Evolutionary conservation across 2,329 filamentous ascomycete genomes (phyloP).

Genomic region (Fusarium albosuccineum): DNA sequence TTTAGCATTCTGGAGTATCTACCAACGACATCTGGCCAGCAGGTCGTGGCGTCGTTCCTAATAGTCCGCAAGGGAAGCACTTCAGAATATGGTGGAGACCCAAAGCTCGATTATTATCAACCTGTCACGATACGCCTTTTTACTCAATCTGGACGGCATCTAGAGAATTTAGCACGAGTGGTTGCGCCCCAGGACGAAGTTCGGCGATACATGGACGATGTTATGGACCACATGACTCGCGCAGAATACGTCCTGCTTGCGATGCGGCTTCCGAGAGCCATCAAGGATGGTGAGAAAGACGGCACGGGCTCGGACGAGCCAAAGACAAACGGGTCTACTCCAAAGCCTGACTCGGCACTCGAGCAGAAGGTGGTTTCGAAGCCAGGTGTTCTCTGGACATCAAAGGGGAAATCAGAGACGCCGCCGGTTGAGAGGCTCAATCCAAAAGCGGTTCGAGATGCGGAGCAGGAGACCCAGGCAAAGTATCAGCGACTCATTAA

Average conservation of each 20-base stretch:
- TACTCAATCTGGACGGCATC: constrained; percentile 65
- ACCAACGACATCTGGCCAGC: constrained; percentile 62
- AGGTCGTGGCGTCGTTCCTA: constrained; percentile 81
- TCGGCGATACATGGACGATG: constrained; percentile 75
- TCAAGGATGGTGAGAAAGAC: constrained; percentile 50
- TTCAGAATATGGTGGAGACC: constrained; percentile 74
- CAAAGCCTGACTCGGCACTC: constrained; percentile 46
- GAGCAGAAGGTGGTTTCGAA: constrained; percentile 42
- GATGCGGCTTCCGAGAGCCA: constrained; percentile 70
- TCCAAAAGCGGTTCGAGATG: constrained; percentile 47
- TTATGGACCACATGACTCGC: constrained; percentile 77
- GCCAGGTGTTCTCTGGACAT: constrained; percentile 54
- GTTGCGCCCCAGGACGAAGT: constrained; percentile 75
- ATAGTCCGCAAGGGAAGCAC: constrained; percentile 79
- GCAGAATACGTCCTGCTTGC: constrained; percentile 76
- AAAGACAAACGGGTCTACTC: constrained; percentile 49
- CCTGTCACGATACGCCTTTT: constrained; percentile 75
- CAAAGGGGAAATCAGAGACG: constrained; percentile 42
- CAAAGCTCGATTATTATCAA: constrained; percentile 79
- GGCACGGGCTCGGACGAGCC: constrained; percentile 46
- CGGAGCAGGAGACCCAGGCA: constrained; percentile 52
- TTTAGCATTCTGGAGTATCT: constrained; percentile 81
- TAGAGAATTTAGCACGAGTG: constrained; percentile 72
- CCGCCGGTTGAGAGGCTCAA: constrained; percentile 32
- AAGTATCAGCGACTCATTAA: constrained; percentile 55